Evolutionary conservation across 768 basidiomycete species (phyloP), one percentile per base, ranked within the genome.

Genomic region (Rhizopogon vinicolor): DNA sequence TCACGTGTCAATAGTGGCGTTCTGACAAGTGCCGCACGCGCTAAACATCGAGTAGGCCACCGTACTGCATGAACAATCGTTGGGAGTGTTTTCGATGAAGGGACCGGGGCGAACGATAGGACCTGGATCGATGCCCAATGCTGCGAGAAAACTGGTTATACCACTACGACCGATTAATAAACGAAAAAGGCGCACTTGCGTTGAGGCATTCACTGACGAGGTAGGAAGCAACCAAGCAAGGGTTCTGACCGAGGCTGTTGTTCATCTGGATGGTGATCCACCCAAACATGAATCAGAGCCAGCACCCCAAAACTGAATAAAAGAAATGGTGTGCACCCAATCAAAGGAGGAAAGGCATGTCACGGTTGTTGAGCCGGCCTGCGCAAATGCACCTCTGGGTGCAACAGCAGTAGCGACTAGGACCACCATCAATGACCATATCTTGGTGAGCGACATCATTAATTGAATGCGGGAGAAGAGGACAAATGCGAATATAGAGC

Each of bases 11-110:
- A 71, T 72, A 5, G 66, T 69, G 41, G 69, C 66, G 35, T 74
- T 74, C 62, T 86, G 84, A 63, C 84, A 86, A 39, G 75, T 62
- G 18, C 74, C 80, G 66, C 84, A 86, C 6, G 84, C 83, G 56
- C 77, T 79, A 59, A 84, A 72, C 25, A 80, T 58, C 9, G 76
- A 79, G 57, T 85, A 86, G 2, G 75, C 75, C 31, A 84, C 78
- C 8, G 81, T 76, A 61, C 72, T 85, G 62, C 84, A 85, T 59
- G 77, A 74, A 56, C 84, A 85, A 7, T 67, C 52, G 22, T 8
- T 5, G 18, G 22, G 1, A 22, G 22, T 22, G 22, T 22, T 2
- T n/a, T n/a, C n/a, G n/a, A n/a, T n/a, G n/a, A n/a, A n/a, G 22
- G 2, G 22, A 2, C 2, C 2, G 22, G 22, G 22, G 22, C 22